phyloP scores from a whole-genome alignment of 2,329 filamentous ascomycete genomes.

The Colletotrichum eleusines region DNA sequence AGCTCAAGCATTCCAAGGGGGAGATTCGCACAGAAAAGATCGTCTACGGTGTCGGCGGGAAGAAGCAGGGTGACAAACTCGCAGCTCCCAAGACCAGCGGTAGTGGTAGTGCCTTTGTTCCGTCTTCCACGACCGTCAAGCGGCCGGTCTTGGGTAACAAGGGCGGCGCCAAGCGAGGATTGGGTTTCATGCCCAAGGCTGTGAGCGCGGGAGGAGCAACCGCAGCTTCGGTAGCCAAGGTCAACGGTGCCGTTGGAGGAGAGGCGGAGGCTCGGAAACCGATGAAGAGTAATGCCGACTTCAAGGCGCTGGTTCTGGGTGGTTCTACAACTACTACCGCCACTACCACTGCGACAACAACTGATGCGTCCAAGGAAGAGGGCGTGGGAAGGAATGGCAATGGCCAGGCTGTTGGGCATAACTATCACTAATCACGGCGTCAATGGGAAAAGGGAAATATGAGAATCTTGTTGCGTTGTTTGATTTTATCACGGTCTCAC shows the following conservation, averaged over 20 bases:
- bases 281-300: constrained; percentile 68
- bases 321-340: constrained; percentile 1
- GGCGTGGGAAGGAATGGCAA: constrained; percentile 22
- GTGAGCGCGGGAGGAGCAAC: constrained; percentile 32
- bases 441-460: constrained; percentile 31
- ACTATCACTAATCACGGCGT: constrained; percentile 34
- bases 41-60: constrained; percentile 51
- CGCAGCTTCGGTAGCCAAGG: constrained; percentile 39
- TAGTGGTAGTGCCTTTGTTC: constrained; percentile 54
- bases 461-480: constrained; percentile 23
- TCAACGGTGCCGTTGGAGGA: constrained; percentile 46
- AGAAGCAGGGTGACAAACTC: constrained; percentile 43
- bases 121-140: constrained; percentile 57
- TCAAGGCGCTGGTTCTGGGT: constrained; percentile 64
- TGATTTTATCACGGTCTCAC: constrained; percentile 16
- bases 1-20: constrained; percentile 65
- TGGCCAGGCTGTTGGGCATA: constrained; percentile 23
- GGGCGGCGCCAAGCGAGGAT: constrained; percentile 55
- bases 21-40: constrained; percentile 59
- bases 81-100: constrained; percentile 46
- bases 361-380: constrained; percentile 27
- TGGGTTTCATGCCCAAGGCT: constrained; percentile 57
- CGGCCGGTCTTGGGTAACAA: constrained; percentile 55
- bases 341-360: not conserved
- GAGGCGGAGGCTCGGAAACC: constrained; percentile 44